A percentile compares a stretch with the other conserved stretches of the same genome.
phyloP scores from a whole-genome alignment of 805 yeast genomes.

The Candida broadrunensis region DNA sequence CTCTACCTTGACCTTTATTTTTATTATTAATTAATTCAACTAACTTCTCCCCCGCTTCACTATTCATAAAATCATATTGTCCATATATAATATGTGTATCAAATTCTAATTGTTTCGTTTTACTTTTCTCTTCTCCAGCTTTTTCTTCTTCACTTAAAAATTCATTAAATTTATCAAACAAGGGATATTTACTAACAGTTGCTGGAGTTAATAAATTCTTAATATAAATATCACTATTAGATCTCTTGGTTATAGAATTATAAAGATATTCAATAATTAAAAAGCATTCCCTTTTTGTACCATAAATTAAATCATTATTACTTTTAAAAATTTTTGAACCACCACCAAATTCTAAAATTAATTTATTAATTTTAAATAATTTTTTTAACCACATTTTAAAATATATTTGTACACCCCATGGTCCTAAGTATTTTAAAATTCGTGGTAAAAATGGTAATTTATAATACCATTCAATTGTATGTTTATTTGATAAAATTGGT shows the following conservation, averaged over 20 bases:
- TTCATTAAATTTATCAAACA: conserved; percentile 51
- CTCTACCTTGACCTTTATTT: conserved; percentile 4
- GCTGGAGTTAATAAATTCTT: conserved; percentile 53
- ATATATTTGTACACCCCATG: conserved; percentile 36
- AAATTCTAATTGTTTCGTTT: conserved; percentile 11
- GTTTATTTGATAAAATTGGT: conserved; percentile 34
- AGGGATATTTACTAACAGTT: conserved; percentile 64
- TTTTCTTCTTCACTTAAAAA: conserved; percentile 18
- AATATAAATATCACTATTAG: conserved; percentile 39
- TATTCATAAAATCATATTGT: conserved; percentile 71
- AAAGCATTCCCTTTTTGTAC: conserved; percentile 33
- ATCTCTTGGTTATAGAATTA: conserved; percentile 37
- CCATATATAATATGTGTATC: conserved; percentile 58
- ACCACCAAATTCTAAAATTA: conserved; percentile 31
- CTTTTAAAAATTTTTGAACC: conserved; percentile 17
- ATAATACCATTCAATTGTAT: conserved; percentile 35
- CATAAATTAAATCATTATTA: conserved; percentile 31
- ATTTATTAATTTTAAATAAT: conserved; percentile 36
- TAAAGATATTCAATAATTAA: conserved; percentile 40
- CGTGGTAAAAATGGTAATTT: conserved; percentile 45
- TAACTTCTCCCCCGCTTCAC: conserved; percentile 46
- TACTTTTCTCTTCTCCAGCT: not conserved
- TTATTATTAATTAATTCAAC: conserved; percentile 17
- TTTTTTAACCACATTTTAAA: conserved; percentile 40
- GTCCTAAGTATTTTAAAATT: conserved; percentile 44